Base-by-base conservation (phyloP, 305 asterid genomes). In the Striga hermonthica region DNA sequence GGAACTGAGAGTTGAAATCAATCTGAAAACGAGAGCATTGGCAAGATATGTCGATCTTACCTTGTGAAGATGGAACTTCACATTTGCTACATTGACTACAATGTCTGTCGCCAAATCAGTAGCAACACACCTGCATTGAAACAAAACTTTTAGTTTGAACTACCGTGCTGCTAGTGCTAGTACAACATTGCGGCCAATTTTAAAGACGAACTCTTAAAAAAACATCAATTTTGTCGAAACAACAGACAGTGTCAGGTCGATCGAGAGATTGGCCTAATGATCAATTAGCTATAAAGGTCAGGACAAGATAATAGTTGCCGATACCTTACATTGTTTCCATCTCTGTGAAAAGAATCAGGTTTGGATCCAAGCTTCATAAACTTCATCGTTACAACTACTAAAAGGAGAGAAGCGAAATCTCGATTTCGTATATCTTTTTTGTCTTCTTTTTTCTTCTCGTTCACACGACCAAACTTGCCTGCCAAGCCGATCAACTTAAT, bases 281-380 rank as follows among this genome's bases (percentile, higher is more conserved):
- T n/a, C n/a, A n/a, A n/a, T n/a, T n/a, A n/a, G 4, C 44, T 5
- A 5, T 39, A 39, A 39, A 39, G 13, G 59, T 43, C 38, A 53
- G 8, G 8, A 39, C 44, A 62, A 38, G 52, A 78, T 72, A 72
- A 76, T 72, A 9, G 76, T 72, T n/a, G n/a, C n/a, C n/a, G n/a
- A n/a, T 43, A 84, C 90, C 90, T 82, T 68, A 41, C 65, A 64
- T 79, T 80, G 62, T 74, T 76, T 65, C 76, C 88, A 59, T 84
- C 85, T 3, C 79, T 74, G 71, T 84, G 86, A 66, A 84, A 86
- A 35, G 77, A 64, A 78, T 86, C 94, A 9, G 86, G 84, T 73
- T 84, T 86, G 72, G 91, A 84, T 81, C 95, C 91, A 79, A 88
- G 95, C 79, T 86, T 88, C 96, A 88, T 88, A 73, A 84, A 88